Base-by-base conservation (phyloP, 1,284 basidiomycete genomes). In the Pterulicium gracile region DNA sequence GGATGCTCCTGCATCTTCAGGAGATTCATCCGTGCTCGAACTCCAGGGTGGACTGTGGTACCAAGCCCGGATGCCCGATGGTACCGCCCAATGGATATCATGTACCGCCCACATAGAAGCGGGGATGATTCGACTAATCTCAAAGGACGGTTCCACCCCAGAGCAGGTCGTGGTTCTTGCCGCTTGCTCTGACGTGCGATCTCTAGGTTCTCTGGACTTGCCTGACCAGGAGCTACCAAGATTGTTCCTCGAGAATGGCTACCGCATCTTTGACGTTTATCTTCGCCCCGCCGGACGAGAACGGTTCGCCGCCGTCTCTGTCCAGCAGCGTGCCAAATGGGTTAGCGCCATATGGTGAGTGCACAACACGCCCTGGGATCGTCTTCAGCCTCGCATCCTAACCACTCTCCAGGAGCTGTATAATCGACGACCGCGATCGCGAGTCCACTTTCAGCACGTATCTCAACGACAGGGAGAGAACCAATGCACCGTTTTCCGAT, bases 341-440 rank as follows among this genome's bases (percentile, higher is more conserved):
- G 71, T 87, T 45, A 79, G 75, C 54, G 70, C 74, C 3, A 75
- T 86, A 45, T 87, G 83, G 83, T 82, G 58, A 52, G 67, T 58
- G 20, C 19, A 42, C 20, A 36, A 15, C 36, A 15, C 44, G 17
- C 20, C 12, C 18, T 32, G 3, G 3, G 15, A 40, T 32, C 14
- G 21, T 24, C 19, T 17, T 7, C 42, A 19, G 20, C 23, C 20
- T 43, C 20, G 14, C 7, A 7, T n/a, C 13, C 17, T 15, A 4
- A 21, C 7, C 42, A 32, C 23, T 43, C 42, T 5, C 20, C 42
- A 43, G 42, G 42, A 19, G 23, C 20, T 43, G 19, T 13, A 24
- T 43, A 12, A 21, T 43, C 42, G 36, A 13, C 20, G n/a, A 43
- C 20, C 42, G 23, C 5, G 23, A 43, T 7, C 7, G 12, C 14